A percentile compares a stretch with the other conserved stretches of the same genome.
These are phyloP conservation scores for Ceratocystis diversiconidia DNA, from an alignment of 2,329 filamentous ascomycete genomes.

Conservation along the genomic window DNA sequence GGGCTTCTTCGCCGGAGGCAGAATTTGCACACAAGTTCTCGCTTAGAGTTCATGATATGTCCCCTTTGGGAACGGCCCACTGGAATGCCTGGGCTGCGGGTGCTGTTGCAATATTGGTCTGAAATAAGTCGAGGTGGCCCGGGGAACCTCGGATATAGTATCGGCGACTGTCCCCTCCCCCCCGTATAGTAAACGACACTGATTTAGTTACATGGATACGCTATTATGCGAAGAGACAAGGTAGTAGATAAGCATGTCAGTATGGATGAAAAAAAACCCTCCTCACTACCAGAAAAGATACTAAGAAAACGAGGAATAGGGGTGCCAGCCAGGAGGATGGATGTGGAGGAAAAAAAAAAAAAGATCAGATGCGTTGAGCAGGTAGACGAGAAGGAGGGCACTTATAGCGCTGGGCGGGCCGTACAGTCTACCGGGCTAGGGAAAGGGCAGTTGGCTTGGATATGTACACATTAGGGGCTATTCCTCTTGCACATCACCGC, in stretches of 20 bases:
- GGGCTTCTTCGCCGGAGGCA: not conserved
- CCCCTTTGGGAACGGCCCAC: not conserved
- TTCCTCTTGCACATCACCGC: not conserved
- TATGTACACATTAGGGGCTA: not conserved
- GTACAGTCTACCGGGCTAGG: no score
- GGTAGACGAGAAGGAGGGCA: not conserved
- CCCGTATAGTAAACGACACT: not conserved
- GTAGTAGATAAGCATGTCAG: not conserved
- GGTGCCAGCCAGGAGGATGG: no score
- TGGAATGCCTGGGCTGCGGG: not conserved
- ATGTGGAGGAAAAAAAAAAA: not conserved
- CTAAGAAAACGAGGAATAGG: no score
- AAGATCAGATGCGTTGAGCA: not conserved
- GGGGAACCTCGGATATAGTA: not conserved
- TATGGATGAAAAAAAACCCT: not conserved
- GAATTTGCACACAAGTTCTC: not conserved
- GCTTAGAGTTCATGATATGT: not conserved
- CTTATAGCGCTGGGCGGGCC: no score
- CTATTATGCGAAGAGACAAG: not conserved
- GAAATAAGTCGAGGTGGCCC: not conserved
- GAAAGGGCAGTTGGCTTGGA: not conserved
- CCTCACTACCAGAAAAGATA: no score
- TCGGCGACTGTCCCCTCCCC: not conserved
- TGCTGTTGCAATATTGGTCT: constrained; percentile 1
- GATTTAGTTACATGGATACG: not conserved